Conservation (phyloP, 2,329 filamentous ascomycete species). For the Fusarium pilosicola region DNA sequence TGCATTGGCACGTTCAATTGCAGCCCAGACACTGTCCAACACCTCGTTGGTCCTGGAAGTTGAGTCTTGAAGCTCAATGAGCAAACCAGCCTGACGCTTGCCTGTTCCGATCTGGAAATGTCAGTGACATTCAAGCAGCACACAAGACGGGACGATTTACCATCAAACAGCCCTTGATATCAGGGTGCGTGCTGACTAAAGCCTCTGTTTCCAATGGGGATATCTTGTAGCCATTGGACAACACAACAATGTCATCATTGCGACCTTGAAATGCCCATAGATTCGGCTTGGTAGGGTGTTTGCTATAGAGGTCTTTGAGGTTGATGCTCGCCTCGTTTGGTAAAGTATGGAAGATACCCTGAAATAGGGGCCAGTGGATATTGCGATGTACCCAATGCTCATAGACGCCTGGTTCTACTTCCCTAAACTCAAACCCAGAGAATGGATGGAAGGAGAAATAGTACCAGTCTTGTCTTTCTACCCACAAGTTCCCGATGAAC, state of each 20-base stretch:
- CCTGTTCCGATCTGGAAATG: neutral
- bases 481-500: neutral
- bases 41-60: neutral
- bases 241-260: neutral
- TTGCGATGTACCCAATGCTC: neutral
- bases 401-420: neutral
- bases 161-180: neutral
- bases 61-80: neutral
- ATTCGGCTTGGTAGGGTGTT: neutral
- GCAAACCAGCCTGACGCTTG: neutral
- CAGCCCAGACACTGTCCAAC: neutral
- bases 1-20: neutral
- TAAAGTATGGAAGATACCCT: neutral
- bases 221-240: neutral
- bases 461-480: neutral
- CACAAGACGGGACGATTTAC: rapidly evolving
- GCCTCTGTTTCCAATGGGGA: neutral
- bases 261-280: neutral
- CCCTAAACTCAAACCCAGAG: neutral
- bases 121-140: neutral
- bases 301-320: neutral
- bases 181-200: neutral
- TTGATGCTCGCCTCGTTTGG: neutral
- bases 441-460: neutral
- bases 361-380: neutral